These are phyloP conservation scores for Tetrapisispora iriomotensis DNA, from an alignment of 805 yeast genomes.

Conservation along the genomic window DNA sequence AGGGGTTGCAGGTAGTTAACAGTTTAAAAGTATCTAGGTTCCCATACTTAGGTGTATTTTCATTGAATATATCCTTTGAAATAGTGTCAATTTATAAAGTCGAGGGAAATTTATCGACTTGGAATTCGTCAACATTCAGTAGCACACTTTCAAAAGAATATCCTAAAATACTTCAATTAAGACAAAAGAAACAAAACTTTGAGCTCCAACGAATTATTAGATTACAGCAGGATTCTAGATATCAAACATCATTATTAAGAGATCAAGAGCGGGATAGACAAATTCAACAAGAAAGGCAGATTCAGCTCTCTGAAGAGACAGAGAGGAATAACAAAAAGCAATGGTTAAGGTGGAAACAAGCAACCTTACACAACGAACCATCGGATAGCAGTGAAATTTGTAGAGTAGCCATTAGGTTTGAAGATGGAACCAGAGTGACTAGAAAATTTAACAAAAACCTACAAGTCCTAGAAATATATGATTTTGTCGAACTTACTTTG, in stretches of 20 bases:
- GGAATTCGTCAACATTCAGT: constrained; percentile 13
- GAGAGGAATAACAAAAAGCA: constrained; percentile 21
- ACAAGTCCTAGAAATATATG: constrained; percentile 55
- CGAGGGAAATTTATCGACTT: constrained; percentile 17
- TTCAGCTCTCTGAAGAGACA: constrained; percentile 10
- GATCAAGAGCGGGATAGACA: constrained; percentile 46
- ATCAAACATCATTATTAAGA: constrained; percentile 54
- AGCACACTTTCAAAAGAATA: constrained; percentile 19
- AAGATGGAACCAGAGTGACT: constrained; percentile 49
- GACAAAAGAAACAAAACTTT: constrained; percentile 53
- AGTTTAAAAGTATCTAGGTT: constrained; percentile 59
- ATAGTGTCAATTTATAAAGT: constrained; percentile 25
- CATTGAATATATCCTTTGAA: constrained; percentile 43
- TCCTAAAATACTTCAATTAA: constrained; percentile 39
- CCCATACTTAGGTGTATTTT: constrained; percentile 76
- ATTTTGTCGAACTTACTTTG: constrained; percentile 50
- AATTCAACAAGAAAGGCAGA: constrained; percentile 11
- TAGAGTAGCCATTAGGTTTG: constrained; percentile 60
- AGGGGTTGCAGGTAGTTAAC: constrained; percentile 74
- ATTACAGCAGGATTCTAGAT: constrained; percentile 69
- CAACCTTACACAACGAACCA: constrained; percentile 26
- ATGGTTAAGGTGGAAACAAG: constrained; percentile 45
- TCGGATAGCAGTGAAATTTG: constrained; percentile 32
- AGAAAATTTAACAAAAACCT: constrained; percentile 38
- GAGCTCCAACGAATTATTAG: constrained; percentile 49